phyloP scores from a whole-genome alignment of 2,329 filamentous ascomycete genomes.

The Penicillium sp. region DNA sequence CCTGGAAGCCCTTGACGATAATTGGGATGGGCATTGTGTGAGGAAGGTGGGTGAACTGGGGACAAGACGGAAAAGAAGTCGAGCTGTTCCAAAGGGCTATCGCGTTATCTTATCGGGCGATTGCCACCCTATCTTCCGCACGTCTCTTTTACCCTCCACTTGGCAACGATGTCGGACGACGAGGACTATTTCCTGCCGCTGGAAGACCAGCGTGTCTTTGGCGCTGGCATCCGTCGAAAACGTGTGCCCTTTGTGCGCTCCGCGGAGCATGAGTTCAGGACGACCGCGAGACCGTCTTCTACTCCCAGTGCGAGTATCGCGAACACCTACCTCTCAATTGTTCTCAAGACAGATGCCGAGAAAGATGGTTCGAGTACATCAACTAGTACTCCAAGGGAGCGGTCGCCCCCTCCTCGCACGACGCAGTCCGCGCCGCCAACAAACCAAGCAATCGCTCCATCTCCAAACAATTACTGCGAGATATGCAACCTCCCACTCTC shows the following conservation, averaged over 20 bases:
- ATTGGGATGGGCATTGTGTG: slow-evolving; percentile 61
- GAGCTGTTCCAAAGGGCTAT: slow-evolving; percentile 9
- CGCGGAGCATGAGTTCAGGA: slow-evolving; percentile 34
- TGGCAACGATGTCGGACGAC: slow-evolving; percentile 44
- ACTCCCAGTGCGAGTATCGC: slow-evolving; percentile 33
- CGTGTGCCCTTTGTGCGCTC: slow-evolving; percentile 60
- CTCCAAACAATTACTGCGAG: slow-evolving; percentile 43
- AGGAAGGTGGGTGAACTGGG: neutral
- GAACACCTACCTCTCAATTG: slow-evolving; percentile 49
- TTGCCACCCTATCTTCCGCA: neutral
- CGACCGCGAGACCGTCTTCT: slow-evolving; percentile 31
- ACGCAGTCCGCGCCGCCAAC: slow-evolving; percentile 14
- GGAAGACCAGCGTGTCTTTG: slow-evolving; percentile 59
- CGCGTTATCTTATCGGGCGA: slow-evolving; percentile 21
- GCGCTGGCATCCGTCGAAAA: slow-evolving; percentile 62
- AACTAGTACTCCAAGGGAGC: neutral
- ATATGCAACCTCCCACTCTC: slow-evolving; percentile 58
- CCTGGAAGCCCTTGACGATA: slow-evolving; percentile 52
- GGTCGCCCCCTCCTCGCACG: slow-evolving; percentile 7
- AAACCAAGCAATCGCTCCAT: slow-evolving; percentile 3
- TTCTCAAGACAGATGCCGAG: slow-evolving; percentile 32
- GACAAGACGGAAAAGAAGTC: slow-evolving; percentile 8
- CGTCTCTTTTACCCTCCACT: slow-evolving; percentile 1
- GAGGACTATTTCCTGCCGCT: slow-evolving; percentile 59
- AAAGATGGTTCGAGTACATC: slow-evolving; percentile 5